Conservation (phyloP, 352 stramenopile genomes). For the Pythium monospermum region DNA sequence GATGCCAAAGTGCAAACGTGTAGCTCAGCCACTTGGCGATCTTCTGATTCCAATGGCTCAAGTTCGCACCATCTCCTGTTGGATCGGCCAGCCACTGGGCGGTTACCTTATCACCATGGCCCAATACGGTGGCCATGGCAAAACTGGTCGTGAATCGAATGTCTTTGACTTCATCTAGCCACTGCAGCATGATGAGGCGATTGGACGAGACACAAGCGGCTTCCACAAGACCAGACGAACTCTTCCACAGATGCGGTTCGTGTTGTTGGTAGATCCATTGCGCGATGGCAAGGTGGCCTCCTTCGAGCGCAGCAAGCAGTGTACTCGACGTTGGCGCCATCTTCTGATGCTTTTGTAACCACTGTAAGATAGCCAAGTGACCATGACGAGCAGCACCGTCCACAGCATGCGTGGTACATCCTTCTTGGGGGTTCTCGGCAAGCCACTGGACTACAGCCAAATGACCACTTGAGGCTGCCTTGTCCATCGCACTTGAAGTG, state of each 20-base stretch:
- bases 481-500: conserved; percentile 33
- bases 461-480: conserved; percentile 29
- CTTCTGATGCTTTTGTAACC: background rate
- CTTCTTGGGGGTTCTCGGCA: conserved; percentile 25
- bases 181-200: conserved; percentile 8
- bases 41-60: conserved; percentile 14
- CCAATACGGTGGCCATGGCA: conserved; percentile 9
- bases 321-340: background rate
- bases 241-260: background rate
- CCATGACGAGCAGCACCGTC: conserved; percentile 26
- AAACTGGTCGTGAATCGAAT: conserved; percentile 10
- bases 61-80: conserved; percentile 2
- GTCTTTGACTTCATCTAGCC: conserved; percentile 5
- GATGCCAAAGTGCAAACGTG: conserved; percentile 17
- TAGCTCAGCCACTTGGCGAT: conserved; percentile 22
- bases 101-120: conserved; percentile 5
- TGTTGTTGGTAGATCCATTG: conserved; percentile 1
- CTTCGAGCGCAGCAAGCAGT: conserved; percentile 11
- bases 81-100: conserved; percentile 18
- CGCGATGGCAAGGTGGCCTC: conserved; percentile 1
- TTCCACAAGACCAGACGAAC: conserved; percentile 5
- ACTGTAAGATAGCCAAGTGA: conserved; percentile 28
- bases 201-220: conserved; percentile 13
- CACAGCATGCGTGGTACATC: conserved; percentile 26
- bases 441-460: conserved; percentile 33